A percentile compares a stretch with the other conserved stretches of the same genome.
Conservation (phyloP, 2,329 filamentous ascomycete genomes). For the Penicillium sp. region DNA sequence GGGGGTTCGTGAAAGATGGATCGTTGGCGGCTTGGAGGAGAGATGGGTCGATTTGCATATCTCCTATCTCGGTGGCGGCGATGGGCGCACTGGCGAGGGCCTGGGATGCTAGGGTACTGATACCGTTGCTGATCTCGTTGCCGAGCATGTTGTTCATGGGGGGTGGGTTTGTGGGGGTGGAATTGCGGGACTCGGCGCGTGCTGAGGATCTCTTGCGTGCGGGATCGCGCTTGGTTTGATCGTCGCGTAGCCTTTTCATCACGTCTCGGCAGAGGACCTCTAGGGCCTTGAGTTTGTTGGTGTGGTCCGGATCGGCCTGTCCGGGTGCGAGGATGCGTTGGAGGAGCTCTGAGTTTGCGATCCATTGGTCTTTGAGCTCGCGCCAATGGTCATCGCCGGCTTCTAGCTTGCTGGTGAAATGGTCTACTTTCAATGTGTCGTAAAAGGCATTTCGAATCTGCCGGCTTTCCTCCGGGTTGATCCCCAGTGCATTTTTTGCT, state of each 20-base stretch:
- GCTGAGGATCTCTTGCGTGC: conserved; percentile 42
- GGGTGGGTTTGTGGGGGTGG: conserved; percentile 20
- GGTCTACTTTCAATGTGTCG: conserved; percentile 63
- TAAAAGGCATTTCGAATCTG: conserved; percentile 68
- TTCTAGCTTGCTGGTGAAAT: conserved; percentile 73
- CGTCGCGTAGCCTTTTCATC: conserved; percentile 73
- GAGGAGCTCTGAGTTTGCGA: conserved; percentile 59
- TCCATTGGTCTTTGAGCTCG: conserved; percentile 69
- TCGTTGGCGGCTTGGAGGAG: conserved; percentile 60
- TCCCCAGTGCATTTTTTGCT: conserved; percentile 70
- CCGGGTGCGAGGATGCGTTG: conserved; percentile 56
- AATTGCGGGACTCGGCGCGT: conserved; percentile 24
- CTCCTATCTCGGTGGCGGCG: conserved; percentile 44
- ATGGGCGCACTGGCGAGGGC: conserved; percentile 46
- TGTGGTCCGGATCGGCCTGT: conserved; percentile 55
- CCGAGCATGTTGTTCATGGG: conserved; percentile 24
- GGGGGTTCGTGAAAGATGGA: conserved; percentile 42
- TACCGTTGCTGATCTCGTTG: conserved; percentile 40
- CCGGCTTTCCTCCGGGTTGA: conserved; percentile 69
- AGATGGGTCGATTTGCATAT: conserved; percentile 66
- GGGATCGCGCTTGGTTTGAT: conserved; percentile 60
- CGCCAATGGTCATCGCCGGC: conserved; percentile 72
- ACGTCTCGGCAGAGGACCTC: conserved; percentile 74
- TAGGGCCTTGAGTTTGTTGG: conserved; percentile 63
- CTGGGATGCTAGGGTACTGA: conserved; percentile 47